phyloP scores from a whole-genome alignment of 2,329 filamentous ascomycete genomes.

The Colletotrichum somersetense region DNA sequence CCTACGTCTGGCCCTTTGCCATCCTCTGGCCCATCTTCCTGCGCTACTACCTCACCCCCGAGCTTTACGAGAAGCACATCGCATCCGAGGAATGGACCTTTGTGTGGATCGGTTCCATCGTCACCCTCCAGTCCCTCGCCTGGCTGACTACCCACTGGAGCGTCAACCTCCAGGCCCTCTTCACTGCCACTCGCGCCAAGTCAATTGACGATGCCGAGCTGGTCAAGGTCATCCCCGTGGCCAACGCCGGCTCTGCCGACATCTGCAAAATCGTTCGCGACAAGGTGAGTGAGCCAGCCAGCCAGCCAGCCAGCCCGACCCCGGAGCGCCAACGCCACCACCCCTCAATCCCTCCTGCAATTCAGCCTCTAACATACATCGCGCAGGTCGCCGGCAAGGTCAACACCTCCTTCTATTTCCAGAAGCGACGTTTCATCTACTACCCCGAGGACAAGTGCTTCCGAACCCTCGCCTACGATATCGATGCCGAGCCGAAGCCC shows the following conservation, averaged over 20 bases:
- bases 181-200: conserved; percentile 80
- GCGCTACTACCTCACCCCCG: conserved; percentile 84
- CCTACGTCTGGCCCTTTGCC: conserved; percentile 93
- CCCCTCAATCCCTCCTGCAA: not conserved
- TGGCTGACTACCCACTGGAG: conserved; percentile 99
- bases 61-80: conserved; percentile 91
- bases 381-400: conserved; percentile 76
- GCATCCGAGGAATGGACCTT: conserved; percentile 98
- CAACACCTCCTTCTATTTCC: conserved; percentile 91
- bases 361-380: conserved; percentile 5
- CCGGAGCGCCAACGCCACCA: not conserved
- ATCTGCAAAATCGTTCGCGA: conserved; percentile 87
- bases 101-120: conserved; percentile 89
- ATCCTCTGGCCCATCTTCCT: conserved; percentile 94
- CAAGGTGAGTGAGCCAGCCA: conserved; percentile 53
- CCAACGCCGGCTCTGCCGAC: conserved; percentile 89
- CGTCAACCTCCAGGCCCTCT: conserved; percentile 84
- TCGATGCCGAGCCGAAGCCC: conserved; percentile 89
- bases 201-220: conserved; percentile 80
- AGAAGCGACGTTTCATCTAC: conserved; percentile 97
- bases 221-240: conserved; percentile 92
- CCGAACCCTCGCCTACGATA: conserved; percentile 82
- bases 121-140: conserved; percentile 86
- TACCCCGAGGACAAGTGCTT: conserved; percentile 79
- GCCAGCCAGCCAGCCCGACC: not conserved